Evolutionary conservation across 1,284 basidiomycete genomes (phyloP), one percentile per base, ranked within the genome.

Genomic region (Wallemia mellicola): DNA sequence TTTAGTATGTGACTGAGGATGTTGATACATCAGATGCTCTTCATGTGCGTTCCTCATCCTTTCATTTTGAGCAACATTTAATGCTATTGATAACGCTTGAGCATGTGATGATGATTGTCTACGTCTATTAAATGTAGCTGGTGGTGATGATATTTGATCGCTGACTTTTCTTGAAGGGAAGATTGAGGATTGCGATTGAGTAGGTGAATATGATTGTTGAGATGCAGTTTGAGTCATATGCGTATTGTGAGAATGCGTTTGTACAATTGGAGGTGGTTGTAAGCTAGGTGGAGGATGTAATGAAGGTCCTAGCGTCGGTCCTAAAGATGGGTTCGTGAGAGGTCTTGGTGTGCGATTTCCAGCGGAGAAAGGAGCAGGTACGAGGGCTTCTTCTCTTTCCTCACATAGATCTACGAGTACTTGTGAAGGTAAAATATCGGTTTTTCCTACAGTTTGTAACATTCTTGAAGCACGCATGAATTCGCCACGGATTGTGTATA

Each of bases 391-490:
- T 57, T 67, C 65, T 19, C 67, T 64, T 59, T 68, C 67, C 60
- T 67, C 67, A 28, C 66, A 65, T 22, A 68, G 61, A 27, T 66
- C 64, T 54, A 63, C 62, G 59, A 68, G 64, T 54, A 67, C 60
- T 24, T 63, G 60, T n/a, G 62, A 63, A 7, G 65, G 60, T 24
- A 61, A 61, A n/a, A 65, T 65, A 22, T 63, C 60, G 19, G 60
- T 28, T 17, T 60, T 63, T 17, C 63, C 63, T 7, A 17, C 64
- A 63, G 54, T 73, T n/a, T 48, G 38, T 5, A 48, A 63, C 32
- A 70, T 66, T 58, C 89, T 79, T 27, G 82, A 82, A 11, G 91
- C 92, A 38, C 92, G 82, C 86, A 95, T 95, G 69, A 96, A 94
- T 73, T 96, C 92, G 58, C 92, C 92, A 9, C 92, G 87, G 66